Evolutionary conservation across 371 early-diverging fungal genomes (phyloP).

Genomic region (Rhizopus arrhizus): DNA sequence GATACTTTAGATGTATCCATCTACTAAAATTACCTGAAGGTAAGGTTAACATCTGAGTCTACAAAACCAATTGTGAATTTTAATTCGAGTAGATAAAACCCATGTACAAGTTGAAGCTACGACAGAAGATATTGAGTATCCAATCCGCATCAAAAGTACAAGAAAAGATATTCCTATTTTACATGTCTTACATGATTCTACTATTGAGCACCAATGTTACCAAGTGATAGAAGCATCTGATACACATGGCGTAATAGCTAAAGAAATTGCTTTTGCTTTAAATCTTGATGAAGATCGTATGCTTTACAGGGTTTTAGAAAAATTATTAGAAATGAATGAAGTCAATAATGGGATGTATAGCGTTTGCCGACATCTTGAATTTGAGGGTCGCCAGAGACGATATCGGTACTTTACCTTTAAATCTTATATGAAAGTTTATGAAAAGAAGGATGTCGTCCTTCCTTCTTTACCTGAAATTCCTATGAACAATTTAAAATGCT

Average conservation of each 20-base stretch:
- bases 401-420: constrained; percentile 41
- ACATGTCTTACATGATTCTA: constrained; percentile 17
- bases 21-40: constrained; percentile 17
- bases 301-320: constrained; percentile 29
- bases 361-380: constrained; percentile 33
- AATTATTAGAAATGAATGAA: neutral
- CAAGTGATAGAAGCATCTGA: constrained; percentile 24
- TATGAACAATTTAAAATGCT: neutral
- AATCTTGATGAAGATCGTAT: constrained; percentile 23
- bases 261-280: constrained; percentile 20
- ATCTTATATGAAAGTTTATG: constrained; percentile 17
- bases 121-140: neutral
- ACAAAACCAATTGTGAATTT: neutral
- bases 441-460: constrained; percentile 12
- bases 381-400: constrained; percentile 35
- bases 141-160: constrained; percentile 11
- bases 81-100: neutral
- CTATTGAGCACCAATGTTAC: constrained; percentile 25
- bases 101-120: neutral
- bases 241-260: constrained; percentile 29
- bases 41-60: neutral
- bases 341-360: neutral
- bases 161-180: constrained; percentile 4
- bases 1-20: constrained; percentile 26
- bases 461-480: constrained; percentile 10